These are phyloP conservation scores for Penicillium sp. DNA, from an alignment of 2,329 filamentous ascomycete genomes.

Conservation along the genomic window DNA sequence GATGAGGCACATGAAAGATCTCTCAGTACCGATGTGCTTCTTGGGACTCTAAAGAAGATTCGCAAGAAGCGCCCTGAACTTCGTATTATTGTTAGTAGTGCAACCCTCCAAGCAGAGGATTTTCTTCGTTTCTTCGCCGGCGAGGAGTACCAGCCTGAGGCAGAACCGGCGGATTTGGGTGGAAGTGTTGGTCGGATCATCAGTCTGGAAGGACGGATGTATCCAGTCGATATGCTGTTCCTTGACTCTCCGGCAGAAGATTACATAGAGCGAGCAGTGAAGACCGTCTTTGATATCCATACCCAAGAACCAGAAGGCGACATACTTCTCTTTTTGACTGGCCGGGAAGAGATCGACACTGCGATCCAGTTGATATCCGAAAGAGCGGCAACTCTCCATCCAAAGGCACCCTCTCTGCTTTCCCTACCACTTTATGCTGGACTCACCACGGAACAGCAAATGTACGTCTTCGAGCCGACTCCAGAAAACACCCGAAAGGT, in stretches of 20 bases:
- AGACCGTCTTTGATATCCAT: slow-evolving; percentile 86
- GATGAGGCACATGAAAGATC: slow-evolving; percentile 96
- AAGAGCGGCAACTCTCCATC: slow-evolving; percentile 62
- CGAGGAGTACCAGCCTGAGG: slow-evolving; percentile 41
- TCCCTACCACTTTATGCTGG: slow-evolving; percentile 85
- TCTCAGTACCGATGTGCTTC: slow-evolving; percentile 84
- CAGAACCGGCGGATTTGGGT: slow-evolving; percentile 36
- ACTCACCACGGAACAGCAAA: slow-evolving; percentile 84
- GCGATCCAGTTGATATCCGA: slow-evolving; percentile 78
- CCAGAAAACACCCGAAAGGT: slow-evolving; percentile 84
- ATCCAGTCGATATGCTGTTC: slow-evolving; percentile 84
- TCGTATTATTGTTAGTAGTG: slow-evolving; percentile 87
- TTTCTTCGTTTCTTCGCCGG: slow-evolving; percentile 76
- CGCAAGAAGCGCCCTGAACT: slow-evolving; percentile 74
- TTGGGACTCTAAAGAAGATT: slow-evolving; percentile 91
- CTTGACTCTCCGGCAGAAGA: slow-evolving; percentile 75
- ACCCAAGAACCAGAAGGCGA: slow-evolving; percentile 77
- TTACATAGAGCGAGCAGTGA: slow-evolving; percentile 79
- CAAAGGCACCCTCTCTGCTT: slow-evolving; percentile 61
- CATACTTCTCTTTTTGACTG: slow-evolving; percentile 87
- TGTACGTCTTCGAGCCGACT: slow-evolving; percentile 87
- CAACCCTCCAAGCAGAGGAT: slow-evolving; percentile 84
- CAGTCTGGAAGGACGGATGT: slow-evolving; percentile 81
- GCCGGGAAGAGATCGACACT: slow-evolving; percentile 86
- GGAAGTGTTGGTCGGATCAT: slow-evolving; percentile 65